Percentiles rank a stretch among this genome's conserved stretches.
These are phyloP conservation scores for Chenopodium suecicum DNA, from an alignment of 148 eudicot species.

Conservation along the genomic window DNA sequence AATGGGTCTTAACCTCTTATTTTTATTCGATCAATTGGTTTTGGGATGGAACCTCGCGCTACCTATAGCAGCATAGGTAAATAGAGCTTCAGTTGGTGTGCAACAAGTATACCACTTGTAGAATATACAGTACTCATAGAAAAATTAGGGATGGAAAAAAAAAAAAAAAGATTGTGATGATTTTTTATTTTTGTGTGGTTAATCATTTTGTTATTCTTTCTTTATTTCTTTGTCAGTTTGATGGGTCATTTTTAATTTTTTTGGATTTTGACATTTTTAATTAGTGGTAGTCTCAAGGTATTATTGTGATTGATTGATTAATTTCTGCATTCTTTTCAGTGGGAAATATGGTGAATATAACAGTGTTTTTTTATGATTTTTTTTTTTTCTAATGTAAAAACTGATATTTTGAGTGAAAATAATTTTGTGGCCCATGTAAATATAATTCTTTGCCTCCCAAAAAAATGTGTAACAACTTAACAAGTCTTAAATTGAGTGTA, in stretches of 20 bases:
- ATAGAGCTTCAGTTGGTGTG: neutral
- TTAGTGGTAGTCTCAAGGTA: slow-evolving; percentile 19
- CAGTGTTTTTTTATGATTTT: slow-evolving; percentile 6
- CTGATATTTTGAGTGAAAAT: slow-evolving; percentile 5
- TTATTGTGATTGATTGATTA: slow-evolving; percentile 11
- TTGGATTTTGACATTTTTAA: slow-evolving; percentile 22
- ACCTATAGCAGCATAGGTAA: neutral
- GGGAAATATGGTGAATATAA: slow-evolving; percentile 18
- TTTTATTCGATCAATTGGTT: neutral
- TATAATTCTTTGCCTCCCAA: neutral
- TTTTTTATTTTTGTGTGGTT: neutral
- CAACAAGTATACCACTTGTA: neutral
- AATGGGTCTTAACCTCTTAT: neutral
- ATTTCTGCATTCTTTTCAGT: slow-evolving; percentile 17
- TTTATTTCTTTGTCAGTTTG: slow-evolving; percentile 12
- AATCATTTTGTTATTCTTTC: neutral
- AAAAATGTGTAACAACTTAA: neutral
- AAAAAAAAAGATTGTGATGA: neutral
- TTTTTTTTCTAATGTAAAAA: slow-evolving; percentile 15
- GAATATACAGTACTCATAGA: slow-evolving; percentile 11
- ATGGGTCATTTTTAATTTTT: neutral
- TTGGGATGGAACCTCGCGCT: neutral
- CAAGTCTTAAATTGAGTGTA: slow-evolving; percentile 3
- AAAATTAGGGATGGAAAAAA: neutral
- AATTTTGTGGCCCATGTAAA: slow-evolving; percentile 7